A percentile compares a stretch with the other conserved stretches of the same genome.
phyloP scores from a whole-genome alignment of 2,329 filamentous ascomycete genomes.

The Arthrobotrys musiformis region DNA sequence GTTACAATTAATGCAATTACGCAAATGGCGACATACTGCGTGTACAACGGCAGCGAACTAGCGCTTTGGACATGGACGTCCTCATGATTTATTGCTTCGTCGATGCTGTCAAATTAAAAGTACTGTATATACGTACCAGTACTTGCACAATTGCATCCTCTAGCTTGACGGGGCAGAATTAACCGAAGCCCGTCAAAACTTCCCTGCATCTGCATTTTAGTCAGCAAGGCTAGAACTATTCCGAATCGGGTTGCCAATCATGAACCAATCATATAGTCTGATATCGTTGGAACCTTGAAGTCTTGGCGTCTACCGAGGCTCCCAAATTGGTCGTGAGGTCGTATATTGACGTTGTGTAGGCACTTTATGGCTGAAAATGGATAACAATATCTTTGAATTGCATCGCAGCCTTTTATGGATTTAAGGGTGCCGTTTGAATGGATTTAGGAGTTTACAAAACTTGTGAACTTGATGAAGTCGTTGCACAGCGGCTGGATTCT shows the following conservation, averaged over 20 bases:
- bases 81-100: too few species aligned
- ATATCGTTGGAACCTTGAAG: neutral
- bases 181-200: too few species aligned
- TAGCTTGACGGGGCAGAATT: too few species aligned
- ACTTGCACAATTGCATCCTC: too few species aligned
- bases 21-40: too few species aligned
- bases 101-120: too few species aligned
- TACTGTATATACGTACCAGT: too few species aligned
- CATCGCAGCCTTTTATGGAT: neutral
- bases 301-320: neutral
- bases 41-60: too few species aligned
- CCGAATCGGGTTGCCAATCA: slow-evolving; percentile 20
- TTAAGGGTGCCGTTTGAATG: slow-evolving; percentile 9
- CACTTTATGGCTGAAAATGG: neutral
- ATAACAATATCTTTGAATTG: neutral
- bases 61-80: too few species aligned
- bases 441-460: slow-evolving; percentile 24
- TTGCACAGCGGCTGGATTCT: neutral
- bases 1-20: too few species aligned
- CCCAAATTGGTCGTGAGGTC: neutral
- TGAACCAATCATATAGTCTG: slow-evolving; percentile 15
- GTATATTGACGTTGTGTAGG: too few species aligned
- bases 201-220: neutral
- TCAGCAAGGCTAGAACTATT: neutral
- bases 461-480: neutral